Base-by-base conservation (phyloP, 2,329 filamentous ascomycete species). In the Juglanconis juglandina region DNA sequence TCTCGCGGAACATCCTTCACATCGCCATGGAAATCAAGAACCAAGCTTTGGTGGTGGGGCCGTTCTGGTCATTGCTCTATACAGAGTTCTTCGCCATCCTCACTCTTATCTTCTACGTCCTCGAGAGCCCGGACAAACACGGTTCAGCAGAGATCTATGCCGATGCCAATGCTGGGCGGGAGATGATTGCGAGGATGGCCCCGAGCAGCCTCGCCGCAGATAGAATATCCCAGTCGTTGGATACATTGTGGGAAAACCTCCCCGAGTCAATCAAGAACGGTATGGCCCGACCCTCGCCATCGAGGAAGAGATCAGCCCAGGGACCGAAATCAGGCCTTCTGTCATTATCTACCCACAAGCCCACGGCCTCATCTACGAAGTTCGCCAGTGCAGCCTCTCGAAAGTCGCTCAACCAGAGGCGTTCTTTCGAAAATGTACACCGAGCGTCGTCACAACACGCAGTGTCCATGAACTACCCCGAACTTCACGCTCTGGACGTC, bases 201-300 rank as follows among this genome's bases (percentile, higher is more conserved):
- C 87, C 90, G 68, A 88, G 89, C 68, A 97, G 92, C 70, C 83
- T 96, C 80, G 92, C 93, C 41, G 95, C 95, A 3, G 92, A 97
- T 71, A 83, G 91, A 63, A 95, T 96, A 68, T 91, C 90, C 1
- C 82, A 81, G 50, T 89, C 91, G 46, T 80, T 99, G 34, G 84
- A 87, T 70, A 81, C 81, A 53, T 81, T 97, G 7, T 97, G 98
- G 71, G 90, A 95, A 62, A 86, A 92, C 69, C 76, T 98, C 1
- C 92, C 93, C 1, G 87, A 89, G 54, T 83, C 83, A 59, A 77
- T 96, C 39, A 88, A 87, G 67, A 84, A 75, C 59, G 73, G 69
- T 53, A 77, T 73, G 60, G 68, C 70, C 49, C 76, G 71, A 50
- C 70, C 73, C 14, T 67, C 70, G 32, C 74, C 73, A 56, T 81